Conservation (phyloP, 306 rosid species). For the Senna siamea region DNA sequence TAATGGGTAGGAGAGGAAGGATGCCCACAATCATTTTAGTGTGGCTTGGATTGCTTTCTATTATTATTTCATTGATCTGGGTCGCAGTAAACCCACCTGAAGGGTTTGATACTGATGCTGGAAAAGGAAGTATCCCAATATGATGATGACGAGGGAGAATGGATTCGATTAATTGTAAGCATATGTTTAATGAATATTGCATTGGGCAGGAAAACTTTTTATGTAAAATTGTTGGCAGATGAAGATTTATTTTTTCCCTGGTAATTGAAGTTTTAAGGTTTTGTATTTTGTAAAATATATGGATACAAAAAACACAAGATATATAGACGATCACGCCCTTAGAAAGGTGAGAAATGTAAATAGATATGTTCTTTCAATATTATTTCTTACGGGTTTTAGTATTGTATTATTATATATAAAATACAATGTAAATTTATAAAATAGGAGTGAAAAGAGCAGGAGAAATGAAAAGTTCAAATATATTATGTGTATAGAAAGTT, state of each 20-base stretch:
- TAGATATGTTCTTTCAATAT: background rate
- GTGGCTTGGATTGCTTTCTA: slow-evolving; percentile 78
- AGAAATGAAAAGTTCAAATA: too few relatives aligned
- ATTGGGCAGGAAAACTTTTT: too few relatives aligned
- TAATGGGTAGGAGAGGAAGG: slow-evolving; percentile 86
- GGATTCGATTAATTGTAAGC: too few relatives aligned
- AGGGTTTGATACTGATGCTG: background rate
- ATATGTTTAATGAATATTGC: too few relatives aligned
- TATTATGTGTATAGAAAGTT: too few relatives aligned
- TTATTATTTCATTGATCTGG: slow-evolving; percentile 76
- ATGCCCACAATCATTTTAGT: slow-evolving; percentile 75
- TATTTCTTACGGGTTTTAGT: background rate
- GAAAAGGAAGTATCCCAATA: slow-evolving; percentile 32
- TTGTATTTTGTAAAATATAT: background rate
- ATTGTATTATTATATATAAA: slow-evolving; percentile 3
- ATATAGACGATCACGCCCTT: background rate
- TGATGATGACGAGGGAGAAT: too few relatives aligned
- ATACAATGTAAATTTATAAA: too few relatives aligned
- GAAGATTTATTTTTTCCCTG: background rate
- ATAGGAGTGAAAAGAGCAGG: too few relatives aligned
- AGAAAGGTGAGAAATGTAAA: slow-evolving; percentile 27
- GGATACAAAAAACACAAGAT: background rate
- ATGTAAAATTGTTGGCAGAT: too few relatives aligned
- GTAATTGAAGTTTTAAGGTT: background rate
- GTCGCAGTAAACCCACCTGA: slow-evolving; percentile 65